phyloP scores from a whole-genome alignment of 176 grass and related monocot species.

The Neostapfia colusana region DNA sequence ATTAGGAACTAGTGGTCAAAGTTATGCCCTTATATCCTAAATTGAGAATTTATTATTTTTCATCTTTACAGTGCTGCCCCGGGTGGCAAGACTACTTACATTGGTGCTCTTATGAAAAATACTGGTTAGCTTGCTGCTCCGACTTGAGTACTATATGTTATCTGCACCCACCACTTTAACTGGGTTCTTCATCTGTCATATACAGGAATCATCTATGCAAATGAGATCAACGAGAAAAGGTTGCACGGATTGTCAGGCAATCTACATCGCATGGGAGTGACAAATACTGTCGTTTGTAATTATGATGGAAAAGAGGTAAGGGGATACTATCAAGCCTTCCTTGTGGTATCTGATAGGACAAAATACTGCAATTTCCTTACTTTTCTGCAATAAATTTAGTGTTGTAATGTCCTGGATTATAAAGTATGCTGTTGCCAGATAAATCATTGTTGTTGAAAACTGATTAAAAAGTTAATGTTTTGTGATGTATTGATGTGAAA shows the following conservation, averaged over 20 bases:
- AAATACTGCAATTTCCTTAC: neutral
- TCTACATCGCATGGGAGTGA: constrained; percentile 94
- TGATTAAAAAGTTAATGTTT: neutral
- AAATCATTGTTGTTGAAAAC: constrained; percentile 6
- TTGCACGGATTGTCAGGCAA: constrained; percentile 81
- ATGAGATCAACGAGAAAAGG: constrained; percentile 92
- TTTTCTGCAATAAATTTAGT: neutral
- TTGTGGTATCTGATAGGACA: neutral
- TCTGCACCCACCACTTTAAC: constrained; percentile 3
- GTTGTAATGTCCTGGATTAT: neutral
- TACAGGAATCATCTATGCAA: constrained; percentile 95
- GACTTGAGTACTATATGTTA: constrained; percentile 18
- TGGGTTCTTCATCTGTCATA: constrained; percentile 20
- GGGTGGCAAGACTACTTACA: constrained; percentile 98
- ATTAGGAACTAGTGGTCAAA: neutral
- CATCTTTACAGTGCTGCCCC: constrained; percentile 76
- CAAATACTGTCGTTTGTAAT: constrained; percentile 93
- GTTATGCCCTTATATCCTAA: neutral
- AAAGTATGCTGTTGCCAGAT: neutral
- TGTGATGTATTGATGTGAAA: neutral
- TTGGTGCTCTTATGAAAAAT: constrained; percentile 97
- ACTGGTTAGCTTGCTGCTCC: constrained; percentile 55
- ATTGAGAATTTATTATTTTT: constrained; percentile 15
- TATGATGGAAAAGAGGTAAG: constrained; percentile 96
- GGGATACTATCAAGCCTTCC: neutral